Base-by-base conservation (phyloP, 441 rosid species). In the Heliophila coronopifolia region DNA sequence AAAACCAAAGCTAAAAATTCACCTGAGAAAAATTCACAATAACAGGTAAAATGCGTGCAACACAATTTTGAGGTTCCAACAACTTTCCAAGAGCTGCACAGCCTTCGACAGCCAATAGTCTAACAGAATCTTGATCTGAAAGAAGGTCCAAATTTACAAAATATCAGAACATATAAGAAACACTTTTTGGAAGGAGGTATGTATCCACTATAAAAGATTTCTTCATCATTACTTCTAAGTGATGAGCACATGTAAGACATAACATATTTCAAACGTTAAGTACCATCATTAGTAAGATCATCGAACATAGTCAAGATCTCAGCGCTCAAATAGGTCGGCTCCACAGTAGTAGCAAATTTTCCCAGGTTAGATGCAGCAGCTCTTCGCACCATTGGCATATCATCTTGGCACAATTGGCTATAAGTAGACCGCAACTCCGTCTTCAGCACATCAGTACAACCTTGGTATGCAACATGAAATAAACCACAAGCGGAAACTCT, bases 361-460 rank as follows among this genome's bases (percentile, higher is more conserved):
- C 96, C 90, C 9, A 91, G 73, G 72, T 87, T 87, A 45, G 96
- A 73, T 2, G 95, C 93, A 41, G 95, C 96, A 69, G 96, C 83
- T 64, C 96, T 87, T 50, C 98, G 75, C 57, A 91, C 96, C 98
- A 87, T 91, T n/a, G 98, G 96, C 96, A 91, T 87, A 69, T 91
- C 96, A 75, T 91, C 95, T 72, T 81, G 91, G 60, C 98, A 91
- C 46, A 87, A 64, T 50, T 77, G 95, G 59, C 73, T 52, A 65
- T 87, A 91, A 49, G 75, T 74, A 19, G 77, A 19, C 34, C 95
- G 72, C 32, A 91, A 73, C 67, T 91, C 98, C 7, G 84, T 73
- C 71, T 81, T 91, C 42, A 78, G 24, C 7, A 54, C 62, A 58
- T 91, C 95, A 0, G 80, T 58, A 34, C 91, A 88, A 57, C 88